These are phyloP conservation scores for Kurtzmaniella cleridarum DNA, from an alignment of 805 yeast genomes.

Conservation along the genomic window DNA sequence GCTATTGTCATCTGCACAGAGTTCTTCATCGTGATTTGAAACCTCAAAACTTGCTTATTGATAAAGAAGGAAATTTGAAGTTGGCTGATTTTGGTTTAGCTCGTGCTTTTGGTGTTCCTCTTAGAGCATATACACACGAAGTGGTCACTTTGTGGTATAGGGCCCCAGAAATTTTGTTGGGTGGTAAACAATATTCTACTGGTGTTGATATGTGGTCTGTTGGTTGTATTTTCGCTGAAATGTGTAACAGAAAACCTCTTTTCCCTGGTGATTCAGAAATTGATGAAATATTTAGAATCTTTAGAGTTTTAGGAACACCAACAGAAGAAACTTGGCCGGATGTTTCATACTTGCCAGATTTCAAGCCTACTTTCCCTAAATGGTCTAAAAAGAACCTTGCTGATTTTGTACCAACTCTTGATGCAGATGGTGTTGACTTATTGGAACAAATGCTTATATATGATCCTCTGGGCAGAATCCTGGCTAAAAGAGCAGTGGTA, in stretches of 20 bases:
- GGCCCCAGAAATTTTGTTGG: constrained; percentile 91
- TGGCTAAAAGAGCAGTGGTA: constrained; percentile 86
- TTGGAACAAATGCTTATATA: constrained; percentile 74
- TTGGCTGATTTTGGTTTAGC: constrained; percentile 84
- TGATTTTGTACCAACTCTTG: constrained; percentile 73
- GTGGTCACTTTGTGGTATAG: constrained; percentile 98
- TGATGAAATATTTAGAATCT: constrained; percentile 92
- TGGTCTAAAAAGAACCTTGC: constrained; percentile 73
- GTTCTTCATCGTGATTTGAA: constrained; percentile 93
- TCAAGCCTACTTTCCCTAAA: constrained; percentile 87
- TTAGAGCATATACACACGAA: constrained; percentile 95
- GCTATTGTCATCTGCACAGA: constrained; percentile 91
- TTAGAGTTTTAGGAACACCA: constrained; percentile 91
- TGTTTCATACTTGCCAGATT: constrained; percentile 85
- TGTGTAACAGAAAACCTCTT: constrained; percentile 91
- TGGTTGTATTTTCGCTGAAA: constrained; percentile 96
- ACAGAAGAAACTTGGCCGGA: constrained; percentile 94
- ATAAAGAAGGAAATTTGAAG: constrained; percentile 91
- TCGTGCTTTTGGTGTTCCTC: constrained; percentile 94
- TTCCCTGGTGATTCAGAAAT: constrained; percentile 98
- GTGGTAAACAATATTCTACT: constrained; percentile 95
- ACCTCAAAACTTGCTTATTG: constrained; percentile 92
- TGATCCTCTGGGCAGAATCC: constrained; percentile 90
- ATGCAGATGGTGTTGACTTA: constrained; percentile 77
- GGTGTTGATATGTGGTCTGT: constrained; percentile 99